Evolutionary conservation across 108 stramenopile species (phyloP).

Genomic region (Skeletonema marinoi): DNA sequence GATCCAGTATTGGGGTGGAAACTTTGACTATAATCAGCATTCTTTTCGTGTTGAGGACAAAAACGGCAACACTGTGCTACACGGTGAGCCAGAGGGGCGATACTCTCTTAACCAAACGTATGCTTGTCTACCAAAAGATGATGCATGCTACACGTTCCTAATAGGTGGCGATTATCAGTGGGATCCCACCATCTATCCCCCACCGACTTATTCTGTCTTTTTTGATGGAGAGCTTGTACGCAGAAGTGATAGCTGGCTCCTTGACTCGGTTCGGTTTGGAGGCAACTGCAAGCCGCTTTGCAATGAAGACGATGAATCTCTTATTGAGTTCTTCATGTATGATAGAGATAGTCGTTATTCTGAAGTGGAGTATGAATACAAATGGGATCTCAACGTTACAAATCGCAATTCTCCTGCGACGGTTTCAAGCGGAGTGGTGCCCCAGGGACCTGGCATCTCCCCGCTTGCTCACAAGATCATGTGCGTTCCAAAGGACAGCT

Average conservation of each 20-base stretch:
- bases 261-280: slow-evolving; percentile 1
- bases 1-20: not conserved
- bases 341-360: not conserved
- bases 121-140: not conserved
- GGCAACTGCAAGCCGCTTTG: not conserved
- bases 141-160: not conserved
- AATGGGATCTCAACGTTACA: not conserved
- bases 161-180: not conserved
- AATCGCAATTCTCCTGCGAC: not conserved
- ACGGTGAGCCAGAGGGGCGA: not conserved
- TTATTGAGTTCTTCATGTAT: not conserved
- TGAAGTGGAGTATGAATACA: not conserved
- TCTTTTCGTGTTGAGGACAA: not conserved
- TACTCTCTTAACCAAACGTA: not conserved
- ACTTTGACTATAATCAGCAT: not conserved
- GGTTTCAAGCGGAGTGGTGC: not conserved
- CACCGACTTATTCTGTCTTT: not conserved
- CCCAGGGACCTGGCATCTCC: not conserved
- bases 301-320: not conserved
- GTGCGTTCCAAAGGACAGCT: not conserved
- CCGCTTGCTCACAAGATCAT: not conserved
- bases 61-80: not conserved
- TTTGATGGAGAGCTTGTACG: not conserved
- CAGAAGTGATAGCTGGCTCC: not conserved
- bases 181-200: not conserved